These are phyloP conservation scores for Vinca major DNA, from an alignment of 305 asterid genomes.

Conservation along the genomic window DNA sequence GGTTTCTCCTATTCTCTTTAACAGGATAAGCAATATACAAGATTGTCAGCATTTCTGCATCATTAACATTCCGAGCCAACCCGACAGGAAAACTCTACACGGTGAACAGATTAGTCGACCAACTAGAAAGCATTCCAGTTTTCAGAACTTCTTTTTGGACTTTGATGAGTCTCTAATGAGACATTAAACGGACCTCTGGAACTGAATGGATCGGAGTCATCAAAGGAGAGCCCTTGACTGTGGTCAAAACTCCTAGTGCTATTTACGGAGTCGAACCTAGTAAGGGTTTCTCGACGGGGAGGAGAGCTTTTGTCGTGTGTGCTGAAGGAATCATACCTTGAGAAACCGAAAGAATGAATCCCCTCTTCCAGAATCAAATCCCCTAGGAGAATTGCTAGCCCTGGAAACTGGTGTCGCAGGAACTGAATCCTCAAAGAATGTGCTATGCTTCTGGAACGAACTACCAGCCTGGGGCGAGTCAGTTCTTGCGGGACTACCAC, in stretches of 20 bases:
- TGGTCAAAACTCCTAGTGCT: conserved; percentile 59
- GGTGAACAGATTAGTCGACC: neutral
- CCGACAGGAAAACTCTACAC: neutral
- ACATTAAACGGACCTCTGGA: conserved; percentile 86
- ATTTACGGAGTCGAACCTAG: conserved; percentile 77
- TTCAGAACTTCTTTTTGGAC: conserved; percentile 41
- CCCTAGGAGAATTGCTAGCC: conserved; percentile 57
- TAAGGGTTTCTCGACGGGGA: conserved; percentile 40
- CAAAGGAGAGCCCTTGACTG: conserved; percentile 59
- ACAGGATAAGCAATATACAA: conserved; percentile 7
- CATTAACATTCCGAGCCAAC: neutral
- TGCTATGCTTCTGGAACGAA: conserved; percentile 47
- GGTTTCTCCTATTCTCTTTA: neutral
- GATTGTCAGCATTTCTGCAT: neutral
- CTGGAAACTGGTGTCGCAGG: conserved; percentile 65
- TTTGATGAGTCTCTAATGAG: conserved; percentile 42
- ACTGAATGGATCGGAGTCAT: conserved; percentile 82
- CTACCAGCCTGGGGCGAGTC: conserved; percentile 49
- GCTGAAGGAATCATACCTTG: conserved; percentile 71
- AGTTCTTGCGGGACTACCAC: conserved; percentile 54
- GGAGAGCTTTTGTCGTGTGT: conserved; percentile 37
- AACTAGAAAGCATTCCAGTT: conserved; percentile 39
- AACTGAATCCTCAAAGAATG: conserved; percentile 72
- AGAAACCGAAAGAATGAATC: conserved; percentile 57
- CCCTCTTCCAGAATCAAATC: conserved; percentile 46